phyloP scores from a whole-genome alignment of 108 stramenopile species.

The Cyclostephanos invisitatus region DNA sequence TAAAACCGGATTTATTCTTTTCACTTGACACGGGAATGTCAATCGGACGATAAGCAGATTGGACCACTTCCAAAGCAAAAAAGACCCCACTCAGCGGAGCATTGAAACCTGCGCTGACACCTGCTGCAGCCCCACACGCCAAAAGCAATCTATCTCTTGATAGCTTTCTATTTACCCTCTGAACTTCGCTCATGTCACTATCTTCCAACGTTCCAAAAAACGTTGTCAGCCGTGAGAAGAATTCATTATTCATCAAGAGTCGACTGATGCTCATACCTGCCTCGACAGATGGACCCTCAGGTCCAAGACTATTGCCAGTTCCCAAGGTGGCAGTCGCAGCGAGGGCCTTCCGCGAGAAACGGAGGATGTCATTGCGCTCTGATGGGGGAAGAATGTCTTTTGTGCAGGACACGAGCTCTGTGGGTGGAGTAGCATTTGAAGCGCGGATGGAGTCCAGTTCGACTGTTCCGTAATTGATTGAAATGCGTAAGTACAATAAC shows the following conservation, averaged over 20 bases:
- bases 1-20: not conserved
- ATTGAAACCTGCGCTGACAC: slow-evolving; percentile 93
- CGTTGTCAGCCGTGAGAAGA: slow-evolving; percentile 26
- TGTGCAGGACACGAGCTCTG: slow-evolving; percentile 23
- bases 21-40: slow-evolving; percentile 26
- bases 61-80: slow-evolving; percentile 89
- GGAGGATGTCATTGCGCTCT: slow-evolving; percentile 44
- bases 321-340: slow-evolving; percentile 88
- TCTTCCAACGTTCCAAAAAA: slow-evolving; percentile 49
- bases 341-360: slow-evolving; percentile 67
- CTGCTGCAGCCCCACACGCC: slow-evolving; percentile 89
- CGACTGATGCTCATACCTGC: slow-evolving; percentile 74
- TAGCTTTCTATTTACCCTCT: slow-evolving; percentile 41
- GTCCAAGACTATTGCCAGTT: slow-evolving; percentile 86
- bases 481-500: not conserved
- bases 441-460: slow-evolving; percentile 56
- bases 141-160: slow-evolving; percentile 68
- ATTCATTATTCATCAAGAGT: slow-evolving; percentile 47
- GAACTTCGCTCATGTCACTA: slow-evolving; percentile 27
- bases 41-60: slow-evolving; percentile 54
- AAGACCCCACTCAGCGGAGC: slow-evolving; percentile 94
- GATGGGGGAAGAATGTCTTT: slow-evolving; percentile 38
- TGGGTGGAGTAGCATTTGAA: slow-evolving; percentile 33
- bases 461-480: slow-evolving; percentile 25
- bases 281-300: slow-evolving; percentile 91